Conservation (phyloP, 495 filamentous ascomycete genomes). For the Echria macrotheca region DNA sequence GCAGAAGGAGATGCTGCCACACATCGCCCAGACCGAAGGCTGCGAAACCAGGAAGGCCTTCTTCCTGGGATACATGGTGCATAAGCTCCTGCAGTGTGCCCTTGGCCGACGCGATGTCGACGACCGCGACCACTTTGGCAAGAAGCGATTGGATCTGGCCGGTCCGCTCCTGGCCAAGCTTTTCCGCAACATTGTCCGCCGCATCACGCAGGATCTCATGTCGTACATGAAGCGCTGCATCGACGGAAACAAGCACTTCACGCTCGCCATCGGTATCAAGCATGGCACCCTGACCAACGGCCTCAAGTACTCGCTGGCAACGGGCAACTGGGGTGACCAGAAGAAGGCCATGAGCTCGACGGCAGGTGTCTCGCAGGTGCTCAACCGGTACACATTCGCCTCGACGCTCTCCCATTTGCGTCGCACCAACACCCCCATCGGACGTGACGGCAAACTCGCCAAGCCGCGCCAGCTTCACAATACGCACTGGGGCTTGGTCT, state of each 20-base stretch:
- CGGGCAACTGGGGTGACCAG: slow-evolving; percentile 98
- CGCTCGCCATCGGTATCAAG: slow-evolving; percentile 84
- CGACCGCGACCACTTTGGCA: slow-evolving; percentile 97
- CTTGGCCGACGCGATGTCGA: slow-evolving; percentile 88
- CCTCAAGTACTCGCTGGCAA: slow-evolving; percentile 94
- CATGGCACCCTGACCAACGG: slow-evolving; percentile 85
- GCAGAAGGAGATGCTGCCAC: slow-evolving; percentile 93
- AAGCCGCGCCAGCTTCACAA: slow-evolving; percentile 98
- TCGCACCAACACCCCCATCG: slow-evolving; percentile 95
- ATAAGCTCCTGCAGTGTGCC: slow-evolving; percentile 84
- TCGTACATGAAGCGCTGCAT: slow-evolving; percentile 86
- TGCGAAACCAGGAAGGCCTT: slow-evolving; percentile 96
- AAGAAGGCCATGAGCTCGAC: slow-evolving; percentile 94
- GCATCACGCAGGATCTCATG: slow-evolving; percentile 82
- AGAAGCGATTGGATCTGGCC: slow-evolving; percentile 94
- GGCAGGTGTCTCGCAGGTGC: slow-evolving; percentile 94
- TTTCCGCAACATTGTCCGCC: slow-evolving; percentile 81
- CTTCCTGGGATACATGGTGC: slow-evolving; percentile 98
- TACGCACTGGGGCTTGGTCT: slow-evolving; percentile 97
- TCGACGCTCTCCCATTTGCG: slow-evolving; percentile 95
- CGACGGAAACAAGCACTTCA: slow-evolving; percentile 81
- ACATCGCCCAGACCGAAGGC: slow-evolving; percentile 94
- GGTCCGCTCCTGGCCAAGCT: slow-evolving; percentile 89
- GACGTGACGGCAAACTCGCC: slow-evolving; percentile 95
- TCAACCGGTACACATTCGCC: slow-evolving; percentile 95